phyloP scores from a whole-genome alignment of 2,329 filamentous ascomycete genomes.

The Elsinoe australis region DNA sequence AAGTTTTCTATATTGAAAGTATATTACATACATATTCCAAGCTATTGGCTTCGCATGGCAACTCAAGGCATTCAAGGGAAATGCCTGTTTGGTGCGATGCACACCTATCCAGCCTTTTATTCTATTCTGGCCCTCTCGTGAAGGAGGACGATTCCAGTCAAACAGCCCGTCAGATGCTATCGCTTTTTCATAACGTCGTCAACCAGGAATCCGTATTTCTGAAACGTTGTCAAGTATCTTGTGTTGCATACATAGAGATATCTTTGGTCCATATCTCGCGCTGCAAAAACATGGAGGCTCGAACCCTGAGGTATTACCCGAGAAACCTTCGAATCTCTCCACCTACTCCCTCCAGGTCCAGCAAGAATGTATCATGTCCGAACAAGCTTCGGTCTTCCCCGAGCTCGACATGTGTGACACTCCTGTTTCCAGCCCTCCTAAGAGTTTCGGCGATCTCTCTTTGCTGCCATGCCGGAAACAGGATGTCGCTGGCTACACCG shows the following conservation, averaged over 20 bases:
- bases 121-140: too few species aligned
- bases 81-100: too few species aligned
- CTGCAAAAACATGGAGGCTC: neutral
- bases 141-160: too few species aligned
- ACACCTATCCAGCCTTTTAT: too few species aligned
- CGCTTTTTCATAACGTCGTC: too few species aligned
- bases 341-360: slow-evolving; percentile 88
- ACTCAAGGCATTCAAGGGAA: too few species aligned
- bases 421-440: slow-evolving; percentile 65
- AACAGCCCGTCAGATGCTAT: too few species aligned
- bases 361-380: slow-evolving; percentile 90
- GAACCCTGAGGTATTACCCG: slow-evolving; percentile 39
- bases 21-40: slow-evolving; percentile 2
- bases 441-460: slow-evolving; percentile 84
- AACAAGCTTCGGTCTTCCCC: slow-evolving; percentile 92
- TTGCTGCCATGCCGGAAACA: slow-evolving; percentile 98
- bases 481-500: slow-evolving; percentile 88
- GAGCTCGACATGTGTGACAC: slow-evolving; percentile 80
- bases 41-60: slow-evolving; percentile 4
- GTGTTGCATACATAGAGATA: too few species aligned
- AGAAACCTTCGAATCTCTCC: slow-evolving; percentile 75
- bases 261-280: too few species aligned
- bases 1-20: slow-evolving; percentile 9
- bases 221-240: too few species aligned
- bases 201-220: too few species aligned